Base-by-base conservation (phyloP, 78 protist genomes). In the Dictyostelium intermedium region DNA sequence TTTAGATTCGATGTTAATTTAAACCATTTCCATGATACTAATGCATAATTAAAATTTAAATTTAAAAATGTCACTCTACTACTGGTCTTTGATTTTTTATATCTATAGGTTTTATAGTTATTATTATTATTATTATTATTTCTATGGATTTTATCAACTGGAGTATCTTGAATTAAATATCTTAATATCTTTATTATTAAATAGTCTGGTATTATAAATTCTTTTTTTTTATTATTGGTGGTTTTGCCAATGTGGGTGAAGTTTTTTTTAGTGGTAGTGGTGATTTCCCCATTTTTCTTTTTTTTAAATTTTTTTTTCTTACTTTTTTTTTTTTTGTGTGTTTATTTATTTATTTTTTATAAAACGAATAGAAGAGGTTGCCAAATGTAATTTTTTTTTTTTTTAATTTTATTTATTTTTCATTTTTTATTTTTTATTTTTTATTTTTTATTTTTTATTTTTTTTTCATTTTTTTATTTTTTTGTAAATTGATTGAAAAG, bases 1-100 rank as follows among this genome's bases (percentile, higher is more conserved):
- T 70, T 70, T 32, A 70, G 2, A 32, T 70, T 70, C 10, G 77
- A 32, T 1, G 41, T 13, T 10, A 70, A 32, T 32, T 70, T 70
- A 32, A 70, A 70, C 77, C 77, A 70, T 70, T 70, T 70, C 77
- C 77, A 70, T 27, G 37, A 70, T 4, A 70, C 77, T 30, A 30
- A 14, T 30, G 41, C 35, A 70, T 30, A 70, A 32, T 32, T 70
- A 14, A 70, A 70, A 5, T 25, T 13, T 70, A 70, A 70, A 70
- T 70, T 70, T 32, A 70, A 70, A 25, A 27, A 63, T 63, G 34
- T n/a, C 23, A 25, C 3, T 63, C 34, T 25, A 63, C 32, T 63
- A 63, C n/a, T 11, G 14, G 10, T 25, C 18, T 70, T 70, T 27
- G 35, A 27, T 70, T 32, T 32, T 4, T 70, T 70, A 14, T 32